Conservation (phyloP, 2,329 filamentous ascomycete genomes). For the Emergomyces africanus region DNA sequence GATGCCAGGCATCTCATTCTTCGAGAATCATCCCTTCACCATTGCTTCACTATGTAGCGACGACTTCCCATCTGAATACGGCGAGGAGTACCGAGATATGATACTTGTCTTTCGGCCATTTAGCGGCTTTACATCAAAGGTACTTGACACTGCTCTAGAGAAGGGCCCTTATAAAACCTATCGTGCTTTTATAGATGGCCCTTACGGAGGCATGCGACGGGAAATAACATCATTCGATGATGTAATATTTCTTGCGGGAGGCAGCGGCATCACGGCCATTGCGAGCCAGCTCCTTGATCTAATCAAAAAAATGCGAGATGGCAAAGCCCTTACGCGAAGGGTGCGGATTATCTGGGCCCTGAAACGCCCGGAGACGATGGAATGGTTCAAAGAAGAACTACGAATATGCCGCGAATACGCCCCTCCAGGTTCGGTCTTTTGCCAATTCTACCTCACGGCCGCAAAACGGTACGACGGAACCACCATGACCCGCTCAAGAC, state of each 20-base stretch:
- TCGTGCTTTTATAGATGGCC: conserved; percentile 81
- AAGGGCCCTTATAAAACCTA: conserved; percentile 88
- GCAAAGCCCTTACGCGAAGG: conserved; percentile 81
- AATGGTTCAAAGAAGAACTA: conserved; percentile 94
- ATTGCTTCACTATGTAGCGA: conserved; percentile 86
- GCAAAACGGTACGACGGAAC: conserved; percentile 43
- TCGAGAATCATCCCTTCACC: conserved; percentile 93
- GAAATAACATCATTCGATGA: conserved; percentile 88
- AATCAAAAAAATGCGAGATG: conserved; percentile 93
- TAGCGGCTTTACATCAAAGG: conserved; percentile 74
- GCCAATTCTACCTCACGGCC: conserved; percentile 88
- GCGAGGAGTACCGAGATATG: conserved; percentile 76
- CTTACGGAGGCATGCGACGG: conserved; percentile 87
- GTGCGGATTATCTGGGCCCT: conserved; percentile 91
- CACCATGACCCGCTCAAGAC: conserved; percentile 37
- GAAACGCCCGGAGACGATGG: conserved; percentile 82
- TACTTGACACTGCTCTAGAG: conserved; percentile 68
- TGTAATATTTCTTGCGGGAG: conserved; percentile 83
- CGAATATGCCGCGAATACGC: conserved; percentile 83
- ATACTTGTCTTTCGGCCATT: conserved; percentile 86
- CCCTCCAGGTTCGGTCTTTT: conserved; percentile 76
- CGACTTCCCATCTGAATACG: conserved; percentile 85
- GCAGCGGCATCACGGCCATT: conserved; percentile 86
- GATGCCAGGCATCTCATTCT: conserved; percentile 80
- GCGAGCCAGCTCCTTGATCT: conserved; percentile 83